Percentiles rank a stretch among this genome's conserved stretches.
phyloP scores from a whole-genome alignment of 352 stramenopile genomes.

The Pythium aristosporum region DNA sequence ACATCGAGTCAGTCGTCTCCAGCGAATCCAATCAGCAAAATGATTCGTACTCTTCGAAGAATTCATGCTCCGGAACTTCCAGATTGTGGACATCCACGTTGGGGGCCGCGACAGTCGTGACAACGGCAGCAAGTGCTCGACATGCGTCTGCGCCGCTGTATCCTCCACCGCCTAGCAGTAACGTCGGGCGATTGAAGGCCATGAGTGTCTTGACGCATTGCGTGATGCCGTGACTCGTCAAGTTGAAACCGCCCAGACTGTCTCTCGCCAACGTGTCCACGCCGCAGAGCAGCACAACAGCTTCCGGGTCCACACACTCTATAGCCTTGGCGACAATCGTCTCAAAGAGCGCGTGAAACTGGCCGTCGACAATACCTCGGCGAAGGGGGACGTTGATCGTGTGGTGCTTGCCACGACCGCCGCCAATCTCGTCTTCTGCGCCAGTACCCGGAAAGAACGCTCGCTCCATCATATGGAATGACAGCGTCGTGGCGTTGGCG shows the following conservation, averaged over 20 bases:
- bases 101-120: conserved; percentile 40
- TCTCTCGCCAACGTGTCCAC: conserved; percentile 61
- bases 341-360: conserved; percentile 53
- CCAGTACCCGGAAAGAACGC: conserved; percentile 58
- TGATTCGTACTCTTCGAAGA: conserved; percentile 45
- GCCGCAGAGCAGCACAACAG: conserved; percentile 62
- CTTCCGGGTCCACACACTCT: conserved; percentile 39
- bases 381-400: conserved; percentile 69
- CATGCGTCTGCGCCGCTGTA: conserved; percentile 66
- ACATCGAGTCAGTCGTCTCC: neutral
- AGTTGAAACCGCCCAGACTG: conserved; percentile 46
- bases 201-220: conserved; percentile 35
- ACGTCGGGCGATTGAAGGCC: conserved; percentile 35
- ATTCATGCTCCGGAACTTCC: conserved; percentile 53
- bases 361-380: conserved; percentile 47
- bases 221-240: conserved; percentile 40
- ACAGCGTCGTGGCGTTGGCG: conserved; percentile 45
- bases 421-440: conserved; percentile 25
- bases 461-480: conserved; percentile 48
- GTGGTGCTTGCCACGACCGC: conserved; percentile 34
- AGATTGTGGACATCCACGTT: conserved; percentile 23
- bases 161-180: conserved; percentile 63
- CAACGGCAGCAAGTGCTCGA: conserved; percentile 47
- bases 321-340: conserved; percentile 38
- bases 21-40: neutral